Percentiles rank a stretch among this genome's conserved stretches.
These are phyloP conservation scores for Fusarium lateritium DNA, from an alignment of 2,329 filamentous ascomycete genomes.

Conservation along the genomic window DNA sequence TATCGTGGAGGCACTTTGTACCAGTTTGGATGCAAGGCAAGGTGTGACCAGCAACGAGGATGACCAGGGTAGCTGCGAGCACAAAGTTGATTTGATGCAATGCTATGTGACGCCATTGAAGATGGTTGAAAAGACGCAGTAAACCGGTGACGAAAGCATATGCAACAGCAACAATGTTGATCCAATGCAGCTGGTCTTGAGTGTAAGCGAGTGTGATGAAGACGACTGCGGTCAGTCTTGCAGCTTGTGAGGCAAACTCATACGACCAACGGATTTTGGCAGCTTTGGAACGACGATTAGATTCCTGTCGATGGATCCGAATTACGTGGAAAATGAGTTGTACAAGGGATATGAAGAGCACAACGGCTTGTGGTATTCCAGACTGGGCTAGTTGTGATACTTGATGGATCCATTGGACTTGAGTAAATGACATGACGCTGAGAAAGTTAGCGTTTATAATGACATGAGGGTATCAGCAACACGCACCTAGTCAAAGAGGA, in stretches of 20 bases:
- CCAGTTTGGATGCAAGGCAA: slow-evolving; percentile 61
- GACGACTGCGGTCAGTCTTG: slow-evolving; percentile 57
- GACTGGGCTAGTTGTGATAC: slow-evolving; percentile 58
- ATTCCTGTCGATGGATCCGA: slow-evolving; percentile 50
- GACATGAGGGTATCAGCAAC: neutral
- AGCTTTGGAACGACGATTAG: slow-evolving; percentile 51
- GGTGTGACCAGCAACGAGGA: slow-evolving; percentile 56
- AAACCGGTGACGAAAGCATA: slow-evolving; percentile 63
- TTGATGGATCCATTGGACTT: slow-evolving; percentile 57
- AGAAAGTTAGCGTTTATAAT: slow-evolving; percentile 10
- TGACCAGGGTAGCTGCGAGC: slow-evolving; percentile 55
- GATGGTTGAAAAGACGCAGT: slow-evolving; percentile 57
- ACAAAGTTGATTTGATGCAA: slow-evolving; percentile 66
- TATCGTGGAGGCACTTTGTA: slow-evolving; percentile 50
- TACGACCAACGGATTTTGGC: slow-evolving; percentile 59
- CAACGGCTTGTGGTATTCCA: slow-evolving; percentile 57
- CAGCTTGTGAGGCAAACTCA: slow-evolving; percentile 60
- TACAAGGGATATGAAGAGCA: slow-evolving; percentile 56
- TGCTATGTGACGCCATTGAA: slow-evolving; percentile 62
- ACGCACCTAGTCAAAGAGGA: slow-evolving; percentile 41
- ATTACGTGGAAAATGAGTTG: slow-evolving; percentile 55
- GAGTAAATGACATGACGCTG: slow-evolving; percentile 35
- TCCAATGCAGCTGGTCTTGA: slow-evolving; percentile 53
- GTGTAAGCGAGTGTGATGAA: slow-evolving; percentile 57
- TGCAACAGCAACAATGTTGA: slow-evolving; percentile 55